Percentiles rank a stretch among this genome's conserved stretches.
Conservation (phyloP, 208 protist species). For the Phytomonas sp. region DNA sequence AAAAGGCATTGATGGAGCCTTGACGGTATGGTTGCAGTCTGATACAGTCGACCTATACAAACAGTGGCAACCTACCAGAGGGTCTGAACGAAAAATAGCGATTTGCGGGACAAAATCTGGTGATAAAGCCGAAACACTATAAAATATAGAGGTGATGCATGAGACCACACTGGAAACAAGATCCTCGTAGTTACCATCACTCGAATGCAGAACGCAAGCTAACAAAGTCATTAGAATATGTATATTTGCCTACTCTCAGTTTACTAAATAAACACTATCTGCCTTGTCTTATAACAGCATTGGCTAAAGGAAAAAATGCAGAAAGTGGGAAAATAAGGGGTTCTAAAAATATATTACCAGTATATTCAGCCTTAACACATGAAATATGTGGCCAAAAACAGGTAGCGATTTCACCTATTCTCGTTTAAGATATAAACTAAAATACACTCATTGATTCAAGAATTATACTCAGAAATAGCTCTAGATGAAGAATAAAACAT, state of each 20-base stretch:
- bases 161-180: constrained; percentile 40
- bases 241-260: not conserved
- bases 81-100: constrained; percentile 57
- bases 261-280: not conserved
- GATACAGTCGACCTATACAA: constrained; percentile 45
- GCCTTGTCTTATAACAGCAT: constrained; percentile 3
- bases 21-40: constrained; percentile 42
- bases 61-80: constrained; percentile 37
- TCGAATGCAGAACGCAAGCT: constrained; percentile 66
- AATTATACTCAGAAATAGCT: not conserved
- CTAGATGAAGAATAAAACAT: not conserved
- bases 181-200: constrained; percentile 27
- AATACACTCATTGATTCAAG: not conserved
- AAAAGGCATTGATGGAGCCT: not conserved
- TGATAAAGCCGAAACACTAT: constrained; percentile 22
- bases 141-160: constrained; percentile 39
- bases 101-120: constrained; percentile 60
- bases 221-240: constrained; percentile 1
- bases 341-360: not conserved
- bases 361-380: not conserved
- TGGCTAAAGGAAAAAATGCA: not conserved
- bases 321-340: constrained; percentile 2
- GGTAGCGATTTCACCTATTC: not conserved
- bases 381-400: not conserved
- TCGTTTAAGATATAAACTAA: not conserved